Conservation (phyloP, 2,329 filamentous ascomycete genomes). For the Colletotrichum eremochloae region DNA sequence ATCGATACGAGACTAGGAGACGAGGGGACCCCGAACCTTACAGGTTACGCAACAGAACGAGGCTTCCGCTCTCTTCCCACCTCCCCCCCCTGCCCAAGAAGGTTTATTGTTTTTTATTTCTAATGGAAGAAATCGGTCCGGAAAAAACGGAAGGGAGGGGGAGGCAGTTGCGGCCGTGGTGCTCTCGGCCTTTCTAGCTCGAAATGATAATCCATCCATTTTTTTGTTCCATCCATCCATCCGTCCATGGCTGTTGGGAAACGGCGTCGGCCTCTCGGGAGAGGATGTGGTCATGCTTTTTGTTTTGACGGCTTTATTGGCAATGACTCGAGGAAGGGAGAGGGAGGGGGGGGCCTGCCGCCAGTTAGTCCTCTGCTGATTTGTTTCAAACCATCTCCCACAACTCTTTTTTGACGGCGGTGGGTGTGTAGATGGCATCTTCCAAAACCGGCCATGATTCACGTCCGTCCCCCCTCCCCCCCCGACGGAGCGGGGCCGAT, state of each 20-base stretch:
- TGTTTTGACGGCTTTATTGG: neutral
- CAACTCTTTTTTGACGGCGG: no score
- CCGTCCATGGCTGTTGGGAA: neutral
- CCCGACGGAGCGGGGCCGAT: neutral
- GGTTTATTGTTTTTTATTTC: neutral
- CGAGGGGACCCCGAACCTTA: neutral
- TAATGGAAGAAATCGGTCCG: neutral
- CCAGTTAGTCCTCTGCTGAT: neutral
- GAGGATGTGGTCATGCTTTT: no score
- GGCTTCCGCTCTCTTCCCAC: neutral
- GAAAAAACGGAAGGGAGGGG: neutral
- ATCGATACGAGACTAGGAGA: neutral
- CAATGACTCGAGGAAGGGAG: neutral
- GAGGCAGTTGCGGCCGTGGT: neutral
- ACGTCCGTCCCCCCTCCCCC: no score
- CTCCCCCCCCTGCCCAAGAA: no score
- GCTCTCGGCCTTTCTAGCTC: neutral
- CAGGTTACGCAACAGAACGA: neutral
- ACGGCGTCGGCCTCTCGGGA: neutral
- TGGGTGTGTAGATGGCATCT: no score
- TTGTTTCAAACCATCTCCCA: neutral
- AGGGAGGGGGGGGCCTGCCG: no score
- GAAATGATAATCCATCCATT: conserved; percentile 1
- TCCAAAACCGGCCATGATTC: neutral
- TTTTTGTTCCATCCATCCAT: neutral